Evolutionary conservation across 192 early-diverging fungal genomes (phyloP).

Genomic region (Neocallimastix lanati): DNA sequence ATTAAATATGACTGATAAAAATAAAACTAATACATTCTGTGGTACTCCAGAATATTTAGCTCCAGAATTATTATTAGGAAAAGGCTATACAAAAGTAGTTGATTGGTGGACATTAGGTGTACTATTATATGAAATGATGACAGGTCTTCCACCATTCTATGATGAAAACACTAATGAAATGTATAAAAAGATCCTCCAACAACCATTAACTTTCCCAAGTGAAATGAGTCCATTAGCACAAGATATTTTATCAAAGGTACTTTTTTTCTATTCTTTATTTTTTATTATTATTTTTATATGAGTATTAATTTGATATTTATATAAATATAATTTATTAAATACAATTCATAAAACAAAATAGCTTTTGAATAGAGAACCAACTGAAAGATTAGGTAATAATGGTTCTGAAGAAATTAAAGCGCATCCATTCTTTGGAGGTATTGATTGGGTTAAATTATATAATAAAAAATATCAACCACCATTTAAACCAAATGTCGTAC

Average conservation of each 20-base stretch:
- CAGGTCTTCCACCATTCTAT: slow-evolving; percentile 79
- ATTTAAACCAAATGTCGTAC: slow-evolving; percentile 72
- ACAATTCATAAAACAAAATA: too few relatives aligned
- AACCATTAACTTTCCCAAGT: slow-evolving; percentile 50
- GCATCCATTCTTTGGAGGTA: slow-evolving; percentile 71
- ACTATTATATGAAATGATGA: slow-evolving; percentile 73
- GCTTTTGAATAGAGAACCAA: slow-evolving; percentile 14
- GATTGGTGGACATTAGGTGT: slow-evolving; percentile 98
- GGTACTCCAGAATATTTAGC: slow-evolving; percentile 95
- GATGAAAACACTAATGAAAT: slow-evolving; percentile 89
- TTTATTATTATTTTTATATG: too few relatives aligned
- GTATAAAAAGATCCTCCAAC: slow-evolving; percentile 71
- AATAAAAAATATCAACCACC: slow-evolving; percentile 81
- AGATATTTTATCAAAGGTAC: neutral
- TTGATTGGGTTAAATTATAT: slow-evolving; percentile 77
- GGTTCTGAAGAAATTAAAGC: slow-evolving; percentile 81
- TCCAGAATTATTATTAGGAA: slow-evolving; percentile 14
- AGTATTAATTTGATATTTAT: too few relatives aligned
- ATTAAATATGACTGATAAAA: slow-evolving; percentile 82
- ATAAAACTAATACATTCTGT: slow-evolving; percentile 86
- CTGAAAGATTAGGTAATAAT: slow-evolving; percentile 51
- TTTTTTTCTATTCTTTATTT: neutral
- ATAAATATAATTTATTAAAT: too few relatives aligned
- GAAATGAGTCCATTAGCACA: neutral
- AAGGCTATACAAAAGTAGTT: slow-evolving; percentile 77